These are phyloP conservation scores for Penicillium steckii DNA, from an alignment of 495 filamentous ascomycete genomes.

Conservation along the genomic window DNA sequence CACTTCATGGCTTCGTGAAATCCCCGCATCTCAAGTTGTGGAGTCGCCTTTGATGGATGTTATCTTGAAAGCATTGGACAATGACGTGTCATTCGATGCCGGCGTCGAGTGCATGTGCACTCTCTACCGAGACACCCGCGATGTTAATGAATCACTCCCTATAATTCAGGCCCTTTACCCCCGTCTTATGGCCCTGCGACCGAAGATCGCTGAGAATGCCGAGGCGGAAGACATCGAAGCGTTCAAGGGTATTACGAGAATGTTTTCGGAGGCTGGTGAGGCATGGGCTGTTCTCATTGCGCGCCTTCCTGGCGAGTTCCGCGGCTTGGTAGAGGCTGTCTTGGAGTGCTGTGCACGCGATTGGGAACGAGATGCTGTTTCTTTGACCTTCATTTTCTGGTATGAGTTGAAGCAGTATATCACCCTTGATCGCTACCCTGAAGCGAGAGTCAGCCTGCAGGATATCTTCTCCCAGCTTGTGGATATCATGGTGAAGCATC, in stretches of 20 bases:
- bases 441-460: constrained; percentile 69
- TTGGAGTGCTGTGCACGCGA: constrained; percentile 88
- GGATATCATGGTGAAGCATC: constrained; percentile 87
- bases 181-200: constrained; percentile 70
- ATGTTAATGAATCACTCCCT: constrained; percentile 78
- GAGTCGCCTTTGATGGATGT: constrained; percentile 81
- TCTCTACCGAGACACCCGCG: constrained; percentile 87
- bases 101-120: constrained; percentile 93
- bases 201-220: constrained; percentile 73
- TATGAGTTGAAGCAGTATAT: constrained; percentile 98
- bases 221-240: constrained; percentile 81
- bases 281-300: constrained; percentile 91
- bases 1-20: constrained; percentile 92
- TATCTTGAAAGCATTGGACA: constrained; percentile 71
- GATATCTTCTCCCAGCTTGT: constrained; percentile 85
- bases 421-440: constrained; percentile 82
- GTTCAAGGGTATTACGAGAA: constrained; percentile 81
- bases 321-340: constrained; percentile 82
- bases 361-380: constrained; percentile 82
- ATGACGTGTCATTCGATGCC: constrained; percentile 75
- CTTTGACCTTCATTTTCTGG: constrained; percentile 95
- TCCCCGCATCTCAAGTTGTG: constrained; percentile 78
- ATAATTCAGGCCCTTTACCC: constrained; percentile 86
- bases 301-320: constrained; percentile 75
- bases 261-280: constrained; percentile 93